A percentile compares a stretch with the other conserved stretches of the same genome.
phyloP scores from a whole-genome alignment of 2,329 filamentous ascomycete genomes.

The Curvularia sp. region DNA sequence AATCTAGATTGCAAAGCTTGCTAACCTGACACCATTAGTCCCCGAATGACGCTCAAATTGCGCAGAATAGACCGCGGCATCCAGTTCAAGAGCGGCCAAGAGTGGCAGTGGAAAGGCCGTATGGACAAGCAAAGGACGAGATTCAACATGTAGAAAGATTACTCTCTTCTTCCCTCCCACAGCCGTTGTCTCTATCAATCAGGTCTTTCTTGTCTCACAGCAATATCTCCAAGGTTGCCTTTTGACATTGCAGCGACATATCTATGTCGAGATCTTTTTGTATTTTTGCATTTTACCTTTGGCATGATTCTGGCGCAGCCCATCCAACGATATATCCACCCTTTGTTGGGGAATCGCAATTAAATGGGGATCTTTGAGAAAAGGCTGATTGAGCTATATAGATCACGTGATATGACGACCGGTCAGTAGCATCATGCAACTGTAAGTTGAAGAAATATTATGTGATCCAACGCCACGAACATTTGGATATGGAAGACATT shows the following conservation, averaged over 20 bases:
- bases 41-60: conserved; percentile 81
- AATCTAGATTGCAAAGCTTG: not conserved
- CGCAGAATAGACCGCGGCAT: conserved; percentile 91
- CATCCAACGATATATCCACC: no score
- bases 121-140: conserved; percentile 95
- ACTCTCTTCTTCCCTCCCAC: not conserved
- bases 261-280: not conserved
- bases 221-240: not conserved
- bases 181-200: not conserved
- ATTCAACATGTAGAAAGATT: conserved; percentile 75
- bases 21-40: conserved; percentile 21
- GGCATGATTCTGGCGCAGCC: not conserved
- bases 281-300: not conserved
- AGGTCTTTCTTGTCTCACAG: no score
- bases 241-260: not conserved
- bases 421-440: no score
- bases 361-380: no score
- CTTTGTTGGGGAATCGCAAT: no score
- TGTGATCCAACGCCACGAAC: no score
- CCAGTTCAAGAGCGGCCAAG: conserved; percentile 74
- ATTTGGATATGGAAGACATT: no score
- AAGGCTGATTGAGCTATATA: no score
- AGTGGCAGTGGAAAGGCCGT: conserved; percentile 96
- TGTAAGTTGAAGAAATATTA: no score
- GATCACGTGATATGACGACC: no score